These are phyloP conservation scores for Eucalyptus cloeziana DNA, from an alignment of 345 rosid genomes.

Conservation along the genomic window DNA sequence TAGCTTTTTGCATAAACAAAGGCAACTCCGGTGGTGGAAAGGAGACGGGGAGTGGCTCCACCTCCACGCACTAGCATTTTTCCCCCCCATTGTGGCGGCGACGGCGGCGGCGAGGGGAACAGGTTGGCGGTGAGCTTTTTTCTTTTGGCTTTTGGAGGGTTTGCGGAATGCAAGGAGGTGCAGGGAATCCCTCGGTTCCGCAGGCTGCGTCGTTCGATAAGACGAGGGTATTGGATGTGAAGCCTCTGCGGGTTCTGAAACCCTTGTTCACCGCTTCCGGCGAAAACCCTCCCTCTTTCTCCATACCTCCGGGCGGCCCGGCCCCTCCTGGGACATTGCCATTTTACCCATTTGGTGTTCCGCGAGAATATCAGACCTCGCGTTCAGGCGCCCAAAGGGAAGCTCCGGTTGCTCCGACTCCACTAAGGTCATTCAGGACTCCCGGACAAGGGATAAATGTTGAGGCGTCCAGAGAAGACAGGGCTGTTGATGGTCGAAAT, in stretches of 20 bases:
- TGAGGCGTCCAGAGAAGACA: neutral
- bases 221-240: conserved; percentile 61
- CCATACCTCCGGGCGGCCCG: conserved; percentile 43
- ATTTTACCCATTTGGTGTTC: conserved; percentile 43
- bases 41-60: neutral
- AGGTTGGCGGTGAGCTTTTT: neutral
- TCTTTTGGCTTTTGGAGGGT: neutral
- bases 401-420: conserved; percentile 22
- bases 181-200: conserved; percentile 4
- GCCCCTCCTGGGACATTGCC: conserved; percentile 61
- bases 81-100: neutral
- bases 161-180: conserved; percentile 32
- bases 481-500: neutral
- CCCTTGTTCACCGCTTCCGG: conserved; percentile 40
- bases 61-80: neutral
- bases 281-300: conserved; percentile 33
- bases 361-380: conserved; percentile 2
- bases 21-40: neutral
- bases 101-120: neutral
- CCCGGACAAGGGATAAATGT: neutral
- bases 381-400: neutral
- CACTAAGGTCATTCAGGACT: conserved; percentile 42
- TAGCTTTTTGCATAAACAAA: neutral
- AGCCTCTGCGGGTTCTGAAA: conserved; percentile 57
- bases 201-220: conserved; percentile 30